Percentiles rank a stretch among this genome's conserved stretches.
phyloP scores from a whole-genome alignment of 2,329 filamentous ascomycete genomes.

The Beauveria brongniartii region DNA sequence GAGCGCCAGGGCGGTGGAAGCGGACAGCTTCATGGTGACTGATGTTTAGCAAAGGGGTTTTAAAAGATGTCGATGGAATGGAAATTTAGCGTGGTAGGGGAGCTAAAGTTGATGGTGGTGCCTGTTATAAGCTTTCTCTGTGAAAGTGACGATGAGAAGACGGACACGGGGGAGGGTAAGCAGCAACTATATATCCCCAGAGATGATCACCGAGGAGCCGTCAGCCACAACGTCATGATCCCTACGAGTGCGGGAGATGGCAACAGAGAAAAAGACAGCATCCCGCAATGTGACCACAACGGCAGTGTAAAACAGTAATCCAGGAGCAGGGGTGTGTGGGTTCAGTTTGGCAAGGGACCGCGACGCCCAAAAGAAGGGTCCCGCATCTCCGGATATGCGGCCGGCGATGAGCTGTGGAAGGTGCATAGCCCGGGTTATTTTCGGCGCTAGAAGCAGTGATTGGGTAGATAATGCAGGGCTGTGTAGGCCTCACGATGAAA shows the following conservation, averaged over 20 bases:
- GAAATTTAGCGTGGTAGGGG: background rate
- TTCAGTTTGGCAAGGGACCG: background rate
- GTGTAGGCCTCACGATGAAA: background rate
- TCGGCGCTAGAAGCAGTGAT: background rate
- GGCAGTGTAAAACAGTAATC: background rate
- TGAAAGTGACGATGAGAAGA: background rate
- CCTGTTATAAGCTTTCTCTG: background rate
- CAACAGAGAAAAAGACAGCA: background rate
- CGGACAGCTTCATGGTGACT: slow-evolving; percentile 21
- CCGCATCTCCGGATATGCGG: slow-evolving; percentile 4
- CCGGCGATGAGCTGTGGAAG: background rate
- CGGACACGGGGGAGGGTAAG: background rate
- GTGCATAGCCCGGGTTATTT: background rate
- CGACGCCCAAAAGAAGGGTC: background rate
- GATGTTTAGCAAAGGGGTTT: too few relatives aligned
- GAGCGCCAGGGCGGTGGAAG: slow-evolving; percentile 15
- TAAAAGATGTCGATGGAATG: too few relatives aligned
- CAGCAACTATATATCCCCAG: background rate
- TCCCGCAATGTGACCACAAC: background rate
- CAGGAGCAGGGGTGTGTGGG: background rate
- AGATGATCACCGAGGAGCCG: background rate
- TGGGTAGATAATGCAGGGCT: background rate
- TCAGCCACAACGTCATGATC: slow-evolving; percentile 8
- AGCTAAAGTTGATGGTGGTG: background rate
- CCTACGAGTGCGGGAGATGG: background rate